These are phyloP conservation scores for Daedaleopsis sinensis DNA, from an alignment of 768 basidiomycete genomes.

Conservation along the genomic window DNA sequence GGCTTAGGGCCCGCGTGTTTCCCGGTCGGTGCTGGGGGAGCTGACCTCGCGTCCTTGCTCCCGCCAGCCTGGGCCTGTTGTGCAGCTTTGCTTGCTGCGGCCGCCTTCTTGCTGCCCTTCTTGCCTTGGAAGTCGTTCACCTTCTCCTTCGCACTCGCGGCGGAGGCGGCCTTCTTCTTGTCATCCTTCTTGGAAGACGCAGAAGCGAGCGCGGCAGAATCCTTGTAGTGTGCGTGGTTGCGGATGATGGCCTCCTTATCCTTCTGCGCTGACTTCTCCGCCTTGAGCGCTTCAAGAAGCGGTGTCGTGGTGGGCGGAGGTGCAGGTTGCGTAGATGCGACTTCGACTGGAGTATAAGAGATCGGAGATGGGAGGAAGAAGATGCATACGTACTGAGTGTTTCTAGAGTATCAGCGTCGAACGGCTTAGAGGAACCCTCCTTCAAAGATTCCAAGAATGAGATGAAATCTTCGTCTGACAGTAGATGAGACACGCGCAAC, in stretches of 20 bases:
- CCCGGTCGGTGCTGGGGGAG: background rate
- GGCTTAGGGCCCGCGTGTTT: slow-evolving; percentile 12
- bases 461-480: slow-evolving; percentile 78
- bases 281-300: slow-evolving; percentile 90
- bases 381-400: slow-evolving; percentile 49
- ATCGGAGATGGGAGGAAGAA: background rate
- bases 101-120: slow-evolving; percentile 37
- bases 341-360: slow-evolving; percentile 37
- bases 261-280: slow-evolving; percentile 68
- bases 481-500: background rate
- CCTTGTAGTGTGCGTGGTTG: slow-evolving; percentile 75
- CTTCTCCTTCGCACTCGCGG: slow-evolving; percentile 22
- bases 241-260: slow-evolving; percentile 75
- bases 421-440: slow-evolving; percentile 43
- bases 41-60: background rate
- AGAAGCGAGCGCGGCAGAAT: slow-evolving; percentile 35
- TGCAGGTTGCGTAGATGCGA: slow-evolving; percentile 62
- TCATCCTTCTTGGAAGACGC: slow-evolving; percentile 44
- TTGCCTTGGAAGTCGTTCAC: slow-evolving; percentile 33
- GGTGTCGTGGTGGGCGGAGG: slow-evolving; percentile 83
- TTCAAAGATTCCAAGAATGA: slow-evolving; percentile 82
- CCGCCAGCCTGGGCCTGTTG: slow-evolving; percentile 14
- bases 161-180: slow-evolving; percentile 37
- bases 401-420: slow-evolving; percentile 68
- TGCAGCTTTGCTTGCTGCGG: slow-evolving; percentile 28